Evolutionary conservation across 768 basidiomycete species (phyloP).

Genomic region (Paxillus involutus): DNA sequence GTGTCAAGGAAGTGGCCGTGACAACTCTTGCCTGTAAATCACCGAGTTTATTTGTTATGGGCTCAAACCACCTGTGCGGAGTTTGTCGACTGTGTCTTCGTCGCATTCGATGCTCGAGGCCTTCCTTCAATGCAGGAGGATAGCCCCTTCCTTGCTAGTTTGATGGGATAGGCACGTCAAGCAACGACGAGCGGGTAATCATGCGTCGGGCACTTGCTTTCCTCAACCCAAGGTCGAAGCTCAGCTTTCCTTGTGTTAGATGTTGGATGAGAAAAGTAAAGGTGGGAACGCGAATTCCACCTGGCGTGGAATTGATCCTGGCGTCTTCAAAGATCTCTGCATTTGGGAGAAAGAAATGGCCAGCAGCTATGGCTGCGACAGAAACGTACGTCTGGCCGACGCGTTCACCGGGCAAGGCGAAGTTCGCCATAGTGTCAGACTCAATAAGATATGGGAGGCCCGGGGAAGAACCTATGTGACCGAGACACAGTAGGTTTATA

Average conservation of each 20-base stretch:
- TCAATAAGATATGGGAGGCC: not conserved
- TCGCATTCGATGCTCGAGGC: not conserved
- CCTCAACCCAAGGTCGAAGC: constrained; percentile 7
- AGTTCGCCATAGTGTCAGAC: not conserved
- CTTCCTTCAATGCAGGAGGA: not conserved
- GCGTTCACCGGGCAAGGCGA: not conserved
- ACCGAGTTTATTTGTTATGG: constrained; percentile 1
- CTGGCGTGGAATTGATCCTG: not conserved
- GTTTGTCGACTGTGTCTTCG: constrained; percentile 2
- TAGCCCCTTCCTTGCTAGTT: constrained; percentile 3
- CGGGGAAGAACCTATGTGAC: too few relatives aligned
- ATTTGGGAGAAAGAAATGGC: not conserved
- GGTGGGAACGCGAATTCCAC: not conserved
- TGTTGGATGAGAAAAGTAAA: constrained; percentile 7
- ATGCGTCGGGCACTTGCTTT: not conserved
- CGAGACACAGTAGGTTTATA: too few relatives aligned
- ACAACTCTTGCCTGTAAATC: constrained; percentile 1
- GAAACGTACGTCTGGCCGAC: not conserved
- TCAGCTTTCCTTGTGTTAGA: constrained; percentile 1
- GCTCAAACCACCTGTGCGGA: not conserved
- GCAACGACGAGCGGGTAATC: not conserved
- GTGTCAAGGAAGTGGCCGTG: not conserved
- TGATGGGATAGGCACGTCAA: not conserved
- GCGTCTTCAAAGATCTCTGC: constrained; percentile 2
- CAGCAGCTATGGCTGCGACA: constrained; percentile 1